A percentile compares a stretch with the other conserved stretches of the same genome.
phyloP scores from a whole-genome alignment of 1,284 basidiomycete species.

The Hemileccinum hortonii region DNA sequence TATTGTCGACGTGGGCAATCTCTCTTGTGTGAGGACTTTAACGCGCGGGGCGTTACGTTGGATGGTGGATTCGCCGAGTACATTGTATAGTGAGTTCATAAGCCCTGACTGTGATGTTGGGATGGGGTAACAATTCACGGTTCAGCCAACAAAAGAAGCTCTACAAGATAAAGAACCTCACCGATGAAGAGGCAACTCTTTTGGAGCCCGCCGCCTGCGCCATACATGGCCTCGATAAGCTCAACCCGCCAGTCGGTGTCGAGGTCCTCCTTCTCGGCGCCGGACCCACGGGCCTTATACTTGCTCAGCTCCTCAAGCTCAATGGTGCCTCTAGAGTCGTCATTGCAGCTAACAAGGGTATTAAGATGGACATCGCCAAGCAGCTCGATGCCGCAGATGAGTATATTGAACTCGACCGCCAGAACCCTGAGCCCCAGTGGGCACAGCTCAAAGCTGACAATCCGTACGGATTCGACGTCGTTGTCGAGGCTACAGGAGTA shows the following conservation, averaged over 20 bases:
- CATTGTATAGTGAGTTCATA: constrained; percentile 62
- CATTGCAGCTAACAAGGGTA: constrained; percentile 80
- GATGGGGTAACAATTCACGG: background rate
- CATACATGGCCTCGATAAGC: constrained; percentile 84
- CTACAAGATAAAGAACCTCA: constrained; percentile 81
- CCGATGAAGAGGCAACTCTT: constrained; percentile 87
- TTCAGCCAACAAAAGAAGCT: constrained; percentile 64
- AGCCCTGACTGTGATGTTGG: background rate
- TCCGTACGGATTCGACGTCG: constrained; percentile 85
- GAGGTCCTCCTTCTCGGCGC: constrained; percentile 78
- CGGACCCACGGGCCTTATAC: constrained; percentile 79
- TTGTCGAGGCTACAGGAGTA: constrained; percentile 84
- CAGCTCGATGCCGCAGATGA: constrained; percentile 74
- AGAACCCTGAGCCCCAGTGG: constrained; percentile 79
- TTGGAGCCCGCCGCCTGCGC: constrained; percentile 87
- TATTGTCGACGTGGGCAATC: constrained; percentile 77
- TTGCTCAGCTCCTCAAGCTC: constrained; percentile 82
- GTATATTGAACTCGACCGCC: constrained; percentile 80
- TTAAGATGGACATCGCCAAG: constrained; percentile 82
- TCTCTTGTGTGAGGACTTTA: constrained; percentile 77
- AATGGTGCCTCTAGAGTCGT: constrained; percentile 78
- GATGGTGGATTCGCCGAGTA: constrained; percentile 89
- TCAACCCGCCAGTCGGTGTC: constrained; percentile 72
- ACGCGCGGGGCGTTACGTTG: constrained; percentile 70
- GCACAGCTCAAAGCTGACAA: constrained; percentile 72